phyloP scores from a whole-genome alignment of 2,329 filamentous ascomycete species.

The Paecilomyces niveus region DNA sequence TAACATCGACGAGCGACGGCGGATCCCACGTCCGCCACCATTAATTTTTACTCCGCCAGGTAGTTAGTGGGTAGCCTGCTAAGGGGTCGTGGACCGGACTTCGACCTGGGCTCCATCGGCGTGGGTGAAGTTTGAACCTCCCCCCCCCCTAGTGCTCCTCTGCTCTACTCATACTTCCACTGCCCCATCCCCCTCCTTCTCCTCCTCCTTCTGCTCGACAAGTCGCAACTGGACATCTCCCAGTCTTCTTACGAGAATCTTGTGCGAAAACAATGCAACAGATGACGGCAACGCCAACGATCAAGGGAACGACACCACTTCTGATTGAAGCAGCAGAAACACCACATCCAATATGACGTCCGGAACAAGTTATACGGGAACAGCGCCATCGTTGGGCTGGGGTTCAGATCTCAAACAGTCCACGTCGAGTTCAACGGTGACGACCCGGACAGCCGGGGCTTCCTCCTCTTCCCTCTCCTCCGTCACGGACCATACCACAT shows the following conservation, averaged over 20 bases:
- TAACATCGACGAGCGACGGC: background rate
- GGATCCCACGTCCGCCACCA: background rate
- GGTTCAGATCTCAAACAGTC: slow-evolving; percentile 6
- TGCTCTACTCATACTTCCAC: background rate
- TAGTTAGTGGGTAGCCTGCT: background rate
- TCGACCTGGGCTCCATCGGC: background rate
- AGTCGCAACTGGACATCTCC: background rate
- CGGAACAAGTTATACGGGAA: background rate
- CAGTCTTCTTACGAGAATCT: background rate
- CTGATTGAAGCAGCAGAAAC: background rate
- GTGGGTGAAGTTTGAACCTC: background rate
- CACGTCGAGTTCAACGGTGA: slow-evolving; percentile 22
- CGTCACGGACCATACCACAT: slow-evolving; percentile 33
- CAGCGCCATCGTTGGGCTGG: background rate
- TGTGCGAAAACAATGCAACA: background rate
- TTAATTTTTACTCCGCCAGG: background rate
- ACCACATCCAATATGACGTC: background rate
- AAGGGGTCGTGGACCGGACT: background rate
- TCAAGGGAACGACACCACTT: background rate
- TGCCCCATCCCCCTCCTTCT: background rate
- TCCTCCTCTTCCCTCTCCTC: slow-evolving; percentile 27
- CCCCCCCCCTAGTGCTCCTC: background rate
- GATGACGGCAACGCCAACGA: background rate
- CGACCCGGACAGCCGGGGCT: slow-evolving; percentile 23
- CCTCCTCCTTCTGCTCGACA: background rate